phyloP scores from a whole-genome alignment of 2,329 filamentous ascomycete species.

The Magnaporthales sp. region DNA sequence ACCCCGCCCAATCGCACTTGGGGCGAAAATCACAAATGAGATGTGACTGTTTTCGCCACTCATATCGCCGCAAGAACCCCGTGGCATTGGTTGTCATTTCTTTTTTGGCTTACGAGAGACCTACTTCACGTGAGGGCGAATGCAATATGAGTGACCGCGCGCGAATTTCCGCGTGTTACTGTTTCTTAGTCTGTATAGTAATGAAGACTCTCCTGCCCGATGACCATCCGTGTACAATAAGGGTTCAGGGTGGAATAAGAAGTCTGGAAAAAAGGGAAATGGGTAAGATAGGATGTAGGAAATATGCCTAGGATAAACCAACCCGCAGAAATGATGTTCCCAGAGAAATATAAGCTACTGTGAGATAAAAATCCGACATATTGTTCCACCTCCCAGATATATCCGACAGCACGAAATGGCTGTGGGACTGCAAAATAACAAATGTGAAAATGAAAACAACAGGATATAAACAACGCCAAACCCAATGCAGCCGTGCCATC shows the following conservation, averaged over 20 bases:
- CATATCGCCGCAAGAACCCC: neutral
- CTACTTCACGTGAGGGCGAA: neutral
- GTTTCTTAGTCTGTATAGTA: neutral
- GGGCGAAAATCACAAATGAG: neutral
- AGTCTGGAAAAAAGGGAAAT: neutral
- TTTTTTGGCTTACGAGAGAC: neutral
- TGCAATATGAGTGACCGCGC: neutral
- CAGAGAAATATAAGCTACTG: neutral
- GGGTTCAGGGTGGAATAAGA: neutral
- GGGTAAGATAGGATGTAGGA: neutral
- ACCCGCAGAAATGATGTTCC: neutral
- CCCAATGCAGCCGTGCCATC: constrained; percentile 2
- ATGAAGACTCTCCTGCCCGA: neutral
- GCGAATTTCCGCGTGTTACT: neutral
- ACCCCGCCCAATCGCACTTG: neutral
- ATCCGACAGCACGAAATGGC: neutral
- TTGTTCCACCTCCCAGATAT: neutral
- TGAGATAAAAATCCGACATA: neutral
- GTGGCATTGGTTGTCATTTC: neutral
- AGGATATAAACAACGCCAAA: constrained; percentile 1
- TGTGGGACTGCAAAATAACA: neutral
- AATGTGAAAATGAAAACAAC: neutral
- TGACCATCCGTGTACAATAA: neutral
- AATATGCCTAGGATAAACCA: neutral
- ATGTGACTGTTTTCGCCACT: neutral